phyloP scores from a whole-genome alignment of 2,329 filamentous ascomycete genomes.

The Cyphellophora attinorum region DNA sequence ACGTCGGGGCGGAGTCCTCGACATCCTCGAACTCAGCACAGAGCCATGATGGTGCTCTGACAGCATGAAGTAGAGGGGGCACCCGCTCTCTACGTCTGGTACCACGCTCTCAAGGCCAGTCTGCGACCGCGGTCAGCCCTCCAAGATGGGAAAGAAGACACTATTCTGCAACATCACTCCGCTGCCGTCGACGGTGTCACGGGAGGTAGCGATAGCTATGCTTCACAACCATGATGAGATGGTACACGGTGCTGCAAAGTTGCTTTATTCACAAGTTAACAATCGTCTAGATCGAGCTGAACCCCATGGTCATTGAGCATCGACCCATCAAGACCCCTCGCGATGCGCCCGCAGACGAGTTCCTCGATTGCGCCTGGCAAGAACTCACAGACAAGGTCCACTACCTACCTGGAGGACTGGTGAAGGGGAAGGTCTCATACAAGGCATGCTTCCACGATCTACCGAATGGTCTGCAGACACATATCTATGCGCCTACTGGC shows the following conservation, averaged over 20 bases:
- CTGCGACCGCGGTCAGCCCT: background rate
- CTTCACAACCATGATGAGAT: constrained; percentile 72
- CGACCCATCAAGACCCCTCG: constrained; percentile 58
- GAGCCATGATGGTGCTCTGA: background rate
- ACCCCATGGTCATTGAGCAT: constrained; percentile 68
- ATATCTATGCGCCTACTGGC: constrained; percentile 73
- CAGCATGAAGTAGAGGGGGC: no score
- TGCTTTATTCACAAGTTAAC: no score
- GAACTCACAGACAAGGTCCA: constrained; percentile 66
- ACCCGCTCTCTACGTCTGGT: background rate
- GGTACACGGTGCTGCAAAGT: no score
- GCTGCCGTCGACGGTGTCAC: constrained; percentile 57
- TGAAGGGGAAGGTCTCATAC: constrained; percentile 62
- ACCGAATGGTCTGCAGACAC: constrained; percentile 64
- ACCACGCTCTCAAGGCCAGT: background rate
- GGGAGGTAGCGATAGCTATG: constrained; percentile 62
- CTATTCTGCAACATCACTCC: constrained; percentile 72
- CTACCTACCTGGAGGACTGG: constrained; percentile 59
- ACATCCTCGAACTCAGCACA: background rate
- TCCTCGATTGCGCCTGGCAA: constrained; percentile 61
- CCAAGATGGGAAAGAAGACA: constrained; percentile 57
- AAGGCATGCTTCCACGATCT: constrained; percentile 72
- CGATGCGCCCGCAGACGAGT: constrained; percentile 61
- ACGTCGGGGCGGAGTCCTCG: background rate
- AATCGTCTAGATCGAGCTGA: constrained; percentile 85